Evolutionary conservation across 1,139 yeast species (phyloP).

Genomic region (Petasospora fabianii): DNA sequence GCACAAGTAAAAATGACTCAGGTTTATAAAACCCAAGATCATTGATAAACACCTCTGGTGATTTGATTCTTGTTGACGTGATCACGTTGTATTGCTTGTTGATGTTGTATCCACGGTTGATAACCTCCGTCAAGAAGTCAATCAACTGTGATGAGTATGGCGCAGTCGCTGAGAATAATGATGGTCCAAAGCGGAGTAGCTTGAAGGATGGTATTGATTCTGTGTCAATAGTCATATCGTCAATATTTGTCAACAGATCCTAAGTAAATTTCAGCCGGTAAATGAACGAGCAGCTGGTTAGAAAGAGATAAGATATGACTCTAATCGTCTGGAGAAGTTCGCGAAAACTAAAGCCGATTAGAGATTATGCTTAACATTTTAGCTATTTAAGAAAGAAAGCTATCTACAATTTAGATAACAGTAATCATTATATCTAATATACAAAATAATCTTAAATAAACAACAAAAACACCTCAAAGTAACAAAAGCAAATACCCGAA

Average conservation of each 20-base stretch:
- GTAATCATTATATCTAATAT: neutral
- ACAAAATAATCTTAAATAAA: neutral
- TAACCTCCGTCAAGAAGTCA: slow-evolving; percentile 11
- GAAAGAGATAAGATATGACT: no score
- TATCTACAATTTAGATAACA: no score
- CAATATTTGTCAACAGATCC: no score
- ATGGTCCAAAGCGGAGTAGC: slow-evolving; percentile 5
- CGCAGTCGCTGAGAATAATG: neutral
- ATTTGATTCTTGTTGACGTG: slow-evolving; percentile 40
- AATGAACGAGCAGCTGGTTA: no score
- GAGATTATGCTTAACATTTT: no score
- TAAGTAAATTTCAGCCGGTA: no score
- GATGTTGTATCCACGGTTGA: slow-evolving; percentile 49
- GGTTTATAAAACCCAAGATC: slow-evolving; percentile 32
- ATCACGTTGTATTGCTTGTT: slow-evolving; percentile 43
- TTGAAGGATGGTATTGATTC: neutral
- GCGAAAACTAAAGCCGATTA: no score
- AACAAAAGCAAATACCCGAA: neutral
- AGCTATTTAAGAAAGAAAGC: no score
- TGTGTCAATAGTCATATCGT: slow-evolving; percentile 1
- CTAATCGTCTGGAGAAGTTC: no score
- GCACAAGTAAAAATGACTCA: slow-evolving; percentile 20
- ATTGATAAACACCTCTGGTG: slow-evolving; percentile 28
- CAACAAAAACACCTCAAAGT: neutral
- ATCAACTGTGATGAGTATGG: slow-evolving; percentile 4